A percentile compares a stretch with the other conserved stretches of the same genome.
Evolutionary conservation across 257 asterid genomes (phyloP).

Genomic region (Apocynum venetum): DNA sequence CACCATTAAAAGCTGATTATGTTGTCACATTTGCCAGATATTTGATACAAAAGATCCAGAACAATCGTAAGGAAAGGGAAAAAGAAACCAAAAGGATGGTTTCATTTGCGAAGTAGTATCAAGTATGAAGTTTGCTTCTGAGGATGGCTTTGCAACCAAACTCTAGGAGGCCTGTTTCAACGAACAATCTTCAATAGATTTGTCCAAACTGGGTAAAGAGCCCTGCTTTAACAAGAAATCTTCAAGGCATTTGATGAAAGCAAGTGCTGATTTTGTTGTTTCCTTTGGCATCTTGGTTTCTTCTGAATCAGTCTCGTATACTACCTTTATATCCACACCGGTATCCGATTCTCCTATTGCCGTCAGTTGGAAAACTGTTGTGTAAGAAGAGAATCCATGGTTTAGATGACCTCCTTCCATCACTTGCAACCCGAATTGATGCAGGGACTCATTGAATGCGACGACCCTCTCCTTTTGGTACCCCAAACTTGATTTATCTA

Average conservation of each 20-base stretch:
- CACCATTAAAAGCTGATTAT: too few species aligned
- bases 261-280: constrained; percentile 3
- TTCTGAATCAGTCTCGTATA: constrained; percentile 7
- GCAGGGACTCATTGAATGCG: constrained; percentile 3
- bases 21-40: too few species aligned
- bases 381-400: constrained; percentile 16
- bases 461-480: constrained; percentile 11
- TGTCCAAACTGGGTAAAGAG: background rate
- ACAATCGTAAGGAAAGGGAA: too few species aligned
- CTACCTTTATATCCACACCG: constrained; percentile 13
- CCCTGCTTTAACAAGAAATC: constrained; percentile 10
- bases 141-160: too few species aligned
- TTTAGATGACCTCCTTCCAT: constrained; percentile 13
- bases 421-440: constrained; percentile 15
- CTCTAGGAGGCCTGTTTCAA: too few species aligned
- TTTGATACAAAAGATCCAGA: too few species aligned
- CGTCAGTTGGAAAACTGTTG: constrained; percentile 9
- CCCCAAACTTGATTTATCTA: constrained; percentile 10
- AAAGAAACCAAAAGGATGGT: too few species aligned
- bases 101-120: too few species aligned
- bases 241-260: constrained; percentile 18
- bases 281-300: background rate
- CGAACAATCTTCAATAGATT: background rate
- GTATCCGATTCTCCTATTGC: constrained; percentile 4
- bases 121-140: too few species aligned